phyloP scores from a whole-genome alignment of 352 stramenopile genomes.

The Globisporangium ultimum region DNA sequence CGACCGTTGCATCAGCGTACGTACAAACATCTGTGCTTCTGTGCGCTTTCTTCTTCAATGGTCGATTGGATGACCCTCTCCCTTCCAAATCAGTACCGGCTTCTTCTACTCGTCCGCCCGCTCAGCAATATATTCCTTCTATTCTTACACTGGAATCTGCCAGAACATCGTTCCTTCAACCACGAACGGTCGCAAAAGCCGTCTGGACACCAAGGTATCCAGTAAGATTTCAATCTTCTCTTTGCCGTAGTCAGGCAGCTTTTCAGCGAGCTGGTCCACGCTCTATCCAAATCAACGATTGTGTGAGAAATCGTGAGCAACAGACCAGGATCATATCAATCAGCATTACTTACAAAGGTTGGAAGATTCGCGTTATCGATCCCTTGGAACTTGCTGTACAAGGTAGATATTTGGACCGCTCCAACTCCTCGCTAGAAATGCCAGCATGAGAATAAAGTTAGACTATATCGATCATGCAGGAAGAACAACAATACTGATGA shows the following conservation, averaged over 20 bases:
- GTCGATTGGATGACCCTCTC: background rate
- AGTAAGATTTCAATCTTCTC: constrained; percentile 77
- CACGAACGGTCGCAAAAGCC: constrained; percentile 74
- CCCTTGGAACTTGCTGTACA: constrained; percentile 85
- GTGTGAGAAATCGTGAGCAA: constrained; percentile 12
- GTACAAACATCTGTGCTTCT: background rate
- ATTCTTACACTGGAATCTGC: constrained; percentile 46
- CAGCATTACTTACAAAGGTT: constrained; percentile 49
- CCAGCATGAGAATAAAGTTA: constrained; percentile 5
- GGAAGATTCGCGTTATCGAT: constrained; percentile 35
- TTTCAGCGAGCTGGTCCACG: constrained; percentile 63
- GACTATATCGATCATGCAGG: background rate
- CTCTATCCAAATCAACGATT: constrained; percentile 28
- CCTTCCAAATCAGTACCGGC: background rate
- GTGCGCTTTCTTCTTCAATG: background rate
- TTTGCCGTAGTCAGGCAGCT: constrained; percentile 62
- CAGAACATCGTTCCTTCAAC: constrained; percentile 87
- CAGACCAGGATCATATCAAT: constrained; percentile 4
- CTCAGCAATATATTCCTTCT: background rate
- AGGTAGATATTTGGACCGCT: constrained; percentile 77
- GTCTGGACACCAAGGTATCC: constrained; percentile 70
- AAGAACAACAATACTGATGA: background rate
- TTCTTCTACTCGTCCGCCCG: background rate
- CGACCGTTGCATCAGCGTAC: background rate
- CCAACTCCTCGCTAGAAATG: constrained; percentile 54